phyloP scores from a whole-genome alignment of 495 filamentous ascomycete genomes.

The Penicillium atrosanguineum region DNA sequence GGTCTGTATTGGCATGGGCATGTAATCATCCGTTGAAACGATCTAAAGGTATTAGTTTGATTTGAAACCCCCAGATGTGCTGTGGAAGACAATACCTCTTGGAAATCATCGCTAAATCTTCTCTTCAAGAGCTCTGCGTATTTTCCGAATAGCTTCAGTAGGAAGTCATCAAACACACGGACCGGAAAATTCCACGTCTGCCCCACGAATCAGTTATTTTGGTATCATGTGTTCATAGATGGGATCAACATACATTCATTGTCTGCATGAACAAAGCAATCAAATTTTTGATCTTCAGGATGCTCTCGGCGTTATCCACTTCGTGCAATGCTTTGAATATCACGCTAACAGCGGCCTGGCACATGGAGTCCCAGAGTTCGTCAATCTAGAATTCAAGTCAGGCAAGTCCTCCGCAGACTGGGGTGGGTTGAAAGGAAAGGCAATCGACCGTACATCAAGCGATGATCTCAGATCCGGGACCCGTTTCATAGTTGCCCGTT shows the following conservation, averaged over 20 bases:
- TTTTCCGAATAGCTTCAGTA: constrained; percentile 84
- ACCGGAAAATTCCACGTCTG: constrained; percentile 88
- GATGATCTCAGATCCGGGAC: constrained; percentile 76
- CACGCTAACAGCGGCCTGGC: constrained; percentile 75
- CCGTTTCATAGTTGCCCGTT: constrained; percentile 87
- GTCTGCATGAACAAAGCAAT: constrained; percentile 95
- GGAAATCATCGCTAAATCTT: constrained; percentile 89
- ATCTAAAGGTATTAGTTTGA: constrained; percentile 53
- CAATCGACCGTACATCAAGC: constrained; percentile 63
- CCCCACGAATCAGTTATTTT: constrained; percentile 11
- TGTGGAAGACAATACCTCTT: constrained; percentile 57
- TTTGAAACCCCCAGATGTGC: background rate
- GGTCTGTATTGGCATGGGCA: constrained; percentile 95
- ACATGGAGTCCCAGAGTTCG: constrained; percentile 98
- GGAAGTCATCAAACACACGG: constrained; percentile 73
- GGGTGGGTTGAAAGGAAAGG: background rate
- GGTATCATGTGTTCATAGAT: background rate
- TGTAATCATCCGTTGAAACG: constrained; percentile 95
- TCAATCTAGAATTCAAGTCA: constrained; percentile 61
- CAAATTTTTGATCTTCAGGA: constrained; percentile 88
- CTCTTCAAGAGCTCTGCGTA: constrained; percentile 90
- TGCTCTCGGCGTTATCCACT: constrained; percentile 76
- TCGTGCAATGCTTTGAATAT: constrained; percentile 73
- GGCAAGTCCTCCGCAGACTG: constrained; percentile 1
- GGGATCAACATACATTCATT: constrained; percentile 66